phyloP scores from a whole-genome alignment of 1,139 yeast genomes.

The Protomyces pachydermus region DNA sequence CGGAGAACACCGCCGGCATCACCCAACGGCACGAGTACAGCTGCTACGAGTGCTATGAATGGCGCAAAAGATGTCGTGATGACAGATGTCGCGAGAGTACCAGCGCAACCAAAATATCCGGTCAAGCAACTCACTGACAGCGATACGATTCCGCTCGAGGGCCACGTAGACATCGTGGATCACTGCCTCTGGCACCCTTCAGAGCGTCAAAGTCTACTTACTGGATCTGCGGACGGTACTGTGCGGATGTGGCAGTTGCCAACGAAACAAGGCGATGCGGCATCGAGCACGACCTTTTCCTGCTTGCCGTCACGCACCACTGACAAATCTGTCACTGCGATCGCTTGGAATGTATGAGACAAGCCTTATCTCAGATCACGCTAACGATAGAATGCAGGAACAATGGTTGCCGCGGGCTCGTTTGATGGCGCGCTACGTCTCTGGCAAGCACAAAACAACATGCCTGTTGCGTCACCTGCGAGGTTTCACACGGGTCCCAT shows the following conservation, averaged over 20 bases:
- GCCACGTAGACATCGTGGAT: slow-evolving; percentile 12
- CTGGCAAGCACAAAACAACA: slow-evolving; percentile 6
- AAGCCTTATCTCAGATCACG: background rate
- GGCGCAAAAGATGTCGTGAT: slow-evolving; percentile 6
- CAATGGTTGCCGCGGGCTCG: slow-evolving; percentile 21
- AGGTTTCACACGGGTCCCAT: slow-evolving; percentile 53
- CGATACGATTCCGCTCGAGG: slow-evolving; percentile 5
- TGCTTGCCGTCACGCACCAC: slow-evolving; percentile 20
- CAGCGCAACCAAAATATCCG: background rate
- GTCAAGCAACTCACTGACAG: background rate
- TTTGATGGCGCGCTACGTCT: slow-evolving; percentile 27
- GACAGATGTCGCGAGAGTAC: slow-evolving; percentile 1
- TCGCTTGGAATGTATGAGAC: slow-evolving; percentile 19
- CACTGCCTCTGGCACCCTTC: slow-evolving; percentile 22
- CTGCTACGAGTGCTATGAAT: background rate
- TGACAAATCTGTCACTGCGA: slow-evolving; percentile 21
- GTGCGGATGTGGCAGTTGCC: slow-evolving; percentile 26
- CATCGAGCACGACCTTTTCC: slow-evolving; percentile 17
- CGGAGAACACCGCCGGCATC: slow-evolving; percentile 1
- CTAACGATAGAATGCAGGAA: slow-evolving; percentile 25
- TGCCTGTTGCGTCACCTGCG: background rate
- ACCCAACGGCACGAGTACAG: background rate
- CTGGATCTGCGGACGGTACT: slow-evolving; percentile 19
- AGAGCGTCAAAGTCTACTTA: slow-evolving; percentile 1
- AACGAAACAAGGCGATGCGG: slow-evolving; percentile 4